Base-by-base conservation (phyloP, 2,329 filamentous ascomycete species). In the Mycogone perniciosa region DNA sequence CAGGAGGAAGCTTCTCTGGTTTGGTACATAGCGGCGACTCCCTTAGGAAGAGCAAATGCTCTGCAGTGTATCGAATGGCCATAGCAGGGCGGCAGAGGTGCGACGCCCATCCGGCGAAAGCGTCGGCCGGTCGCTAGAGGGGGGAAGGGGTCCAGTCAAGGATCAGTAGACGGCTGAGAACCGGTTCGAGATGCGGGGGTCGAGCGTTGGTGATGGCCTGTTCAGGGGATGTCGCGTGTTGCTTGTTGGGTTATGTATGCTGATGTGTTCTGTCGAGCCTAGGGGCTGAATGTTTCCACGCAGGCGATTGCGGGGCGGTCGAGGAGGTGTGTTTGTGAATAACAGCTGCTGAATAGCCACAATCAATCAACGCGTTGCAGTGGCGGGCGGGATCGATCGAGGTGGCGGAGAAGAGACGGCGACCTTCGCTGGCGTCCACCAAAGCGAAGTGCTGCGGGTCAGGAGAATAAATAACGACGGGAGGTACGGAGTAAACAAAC, bases 21-120 rank as follows among this genome's bases (percentile, higher is more conserved):
- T 88, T 95, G 60, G 79, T 74, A 64, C 90, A 90, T 67, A 96
- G 76, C 58, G 90, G 90, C 57, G 92, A 96, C 54, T 86, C 77
- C 70, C 85, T 82, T 62, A 97, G 75, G 67, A 79, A 77, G 62
- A 89, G 75, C 60, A 97, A 76, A 70, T 87, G 79, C 57, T 91
- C 88, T 69, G 81, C 76, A 56, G 86, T 80, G 69, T 96, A 96
- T 75, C 82, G 80, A 64, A 75, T 67, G 64, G 75, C 72, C 76
- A 81, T 81, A 56, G 62, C 67, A 61, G 58, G 58, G 56, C 57
- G 59, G 57, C 53, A 54, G 56, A 53, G 56, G 62, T 63, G 63
- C 63, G 62, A 67, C 63, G 65, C 68, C 66, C 70, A 72, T 72
- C 60, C 61, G 63, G 57, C 39, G 55, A 54, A 48, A 59, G 31